Evolutionary conservation across 352 stramenopile genomes (phyloP), one percentile per base, ranked within the genome.

Genomic region (Globisporangium ultimum): DNA sequence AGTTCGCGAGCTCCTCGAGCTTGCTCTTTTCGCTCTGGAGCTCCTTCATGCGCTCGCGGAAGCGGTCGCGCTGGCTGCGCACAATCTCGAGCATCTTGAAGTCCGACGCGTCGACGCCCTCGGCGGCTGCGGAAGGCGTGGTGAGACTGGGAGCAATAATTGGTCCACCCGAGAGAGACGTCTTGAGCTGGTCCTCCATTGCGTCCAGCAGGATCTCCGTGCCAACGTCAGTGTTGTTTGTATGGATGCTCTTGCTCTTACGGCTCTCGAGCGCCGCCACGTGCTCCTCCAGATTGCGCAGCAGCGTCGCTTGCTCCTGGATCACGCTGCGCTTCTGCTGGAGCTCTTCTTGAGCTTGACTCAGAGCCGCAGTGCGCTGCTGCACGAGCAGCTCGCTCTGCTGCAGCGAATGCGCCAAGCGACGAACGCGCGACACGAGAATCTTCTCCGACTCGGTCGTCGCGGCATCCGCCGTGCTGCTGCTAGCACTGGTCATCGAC

Each of bases 61-160:
- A 90, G 3, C 85, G 83, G 52, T 95, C 85, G 14, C 85, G 85
- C 45, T 95, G 85, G 0, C 78, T 70, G 17, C 85, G 83, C 18
- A 95, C 80, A 52, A 95, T 95, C 50, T 91, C 78, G 28, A 95
- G 68, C 78, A 95, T 90, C 63, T 93, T 95, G 57, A 66, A 80
- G 57, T 93, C 82, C 0, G 72, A 76, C 9, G 42, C 34, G 13
- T 2, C 45, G 9, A 48, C 49, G 0, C 32, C 50, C 17, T 61
- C 71, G 13, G 63, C 67, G 8, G 59, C 51, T 41, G 24, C 48
- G 0, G 28, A 34, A 14, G 28, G 15, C 15, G 53, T 32, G 21
- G 17, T 15, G 17, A 20, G 13, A 46, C 24, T 3, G 1, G 42
- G 13, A 3, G 20, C 41, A 13, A 17, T 22, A 1, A 24, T 18